These are phyloP conservation scores for Yamadazyma siamensis DNA, from an alignment of 1,139 yeast species.

Conservation along the genomic window DNA sequence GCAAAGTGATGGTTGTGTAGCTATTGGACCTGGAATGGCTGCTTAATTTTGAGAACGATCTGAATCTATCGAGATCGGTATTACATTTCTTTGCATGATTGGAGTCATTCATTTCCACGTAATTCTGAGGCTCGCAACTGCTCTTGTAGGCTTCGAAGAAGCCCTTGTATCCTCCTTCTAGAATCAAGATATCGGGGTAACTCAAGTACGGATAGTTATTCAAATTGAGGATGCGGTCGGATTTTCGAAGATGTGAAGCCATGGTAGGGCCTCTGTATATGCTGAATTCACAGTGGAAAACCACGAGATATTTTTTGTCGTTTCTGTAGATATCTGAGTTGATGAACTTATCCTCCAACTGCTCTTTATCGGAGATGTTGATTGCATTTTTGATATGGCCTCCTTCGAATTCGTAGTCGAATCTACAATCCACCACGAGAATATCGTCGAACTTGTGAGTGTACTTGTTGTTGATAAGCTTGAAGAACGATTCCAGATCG, in stretches of 20 bases:
- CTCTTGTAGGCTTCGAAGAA: constrained; percentile 57
- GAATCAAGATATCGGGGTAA: constrained; percentile 83
- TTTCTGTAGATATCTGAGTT: constrained; percentile 6
- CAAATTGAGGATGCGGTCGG: constrained; percentile 73
- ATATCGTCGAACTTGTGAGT: constrained; percentile 55
- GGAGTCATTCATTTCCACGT: constrained; percentile 84
- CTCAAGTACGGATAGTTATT: constrained; percentile 74
- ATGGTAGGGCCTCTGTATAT: constrained; percentile 89
- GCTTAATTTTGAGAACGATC: constrained; percentile 42
- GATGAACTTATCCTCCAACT: constrained; percentile 53
- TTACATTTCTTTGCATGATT: constrained; percentile 67
- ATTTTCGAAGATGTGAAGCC: constrained; percentile 81
- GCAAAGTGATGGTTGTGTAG: constrained; percentile 31
- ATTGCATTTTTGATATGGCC: constrained; percentile 88
- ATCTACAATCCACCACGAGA: constrained; percentile 79
- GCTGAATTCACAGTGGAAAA: constrained; percentile 94
- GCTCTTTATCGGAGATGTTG: constrained; percentile 70
- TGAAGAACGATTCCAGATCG: constrained; percentile 58
- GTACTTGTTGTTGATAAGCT: constrained; percentile 58
- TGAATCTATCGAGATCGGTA: constrained; percentile 64
- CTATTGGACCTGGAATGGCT: constrained; percentile 29
- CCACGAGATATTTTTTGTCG: constrained; percentile 43
- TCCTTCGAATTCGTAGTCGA: constrained; percentile 86
- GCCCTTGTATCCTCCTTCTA: constrained; percentile 87
- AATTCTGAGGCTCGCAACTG: constrained; percentile 70